A percentile compares a stretch with the other conserved stretches of the same genome.
These are phyloP conservation scores for Pyrenophora graminea DNA, from an alignment of 2,329 filamentous ascomycete genomes.

Conservation along the genomic window DNA sequence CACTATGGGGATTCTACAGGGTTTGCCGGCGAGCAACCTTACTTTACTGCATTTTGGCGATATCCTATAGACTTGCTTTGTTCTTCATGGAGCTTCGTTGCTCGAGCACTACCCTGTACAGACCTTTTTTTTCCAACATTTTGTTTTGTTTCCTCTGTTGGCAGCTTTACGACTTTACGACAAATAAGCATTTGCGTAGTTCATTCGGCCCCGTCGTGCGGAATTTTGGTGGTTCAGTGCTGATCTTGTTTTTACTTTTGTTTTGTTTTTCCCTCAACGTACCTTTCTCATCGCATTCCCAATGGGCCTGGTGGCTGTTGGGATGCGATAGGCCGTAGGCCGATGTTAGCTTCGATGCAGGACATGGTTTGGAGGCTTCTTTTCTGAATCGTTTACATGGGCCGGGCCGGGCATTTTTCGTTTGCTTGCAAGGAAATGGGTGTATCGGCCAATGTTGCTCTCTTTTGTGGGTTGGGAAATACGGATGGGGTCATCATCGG, in stretches of 20 bases:
- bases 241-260: slow-evolving; percentile 9
- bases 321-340: not conserved
- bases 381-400: slow-evolving; percentile 12
- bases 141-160: slow-evolving; percentile 13
- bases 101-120: slow-evolving; percentile 18
- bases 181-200: slow-evolving; percentile 20
- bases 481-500: not conserved
- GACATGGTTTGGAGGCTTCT: slow-evolving; percentile 19
- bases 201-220: slow-evolving; percentile 7
- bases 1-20: slow-evolving; percentile 3
- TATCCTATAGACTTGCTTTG: slow-evolving; percentile 39
- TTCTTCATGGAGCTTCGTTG: slow-evolving; percentile 28
- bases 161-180: slow-evolving; percentile 27
- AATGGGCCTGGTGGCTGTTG: slow-evolving; percentile 3
- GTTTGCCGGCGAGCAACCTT: slow-evolving; percentile 26
- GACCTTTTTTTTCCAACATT: slow-evolving; percentile 9
- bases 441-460: slow-evolving; percentile 16
- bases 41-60: slow-evolving; percentile 26
- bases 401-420: slow-evolving; percentile 7
- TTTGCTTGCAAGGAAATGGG: slow-evolving; percentile 6
- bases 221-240: slow-evolving; percentile 23
- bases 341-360: slow-evolving; percentile 25
- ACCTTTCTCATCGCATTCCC: slow-evolving; percentile 12
- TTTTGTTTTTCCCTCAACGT: slow-evolving; percentile 2
- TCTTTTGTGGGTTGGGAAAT: slow-evolving; percentile 1